Percentiles rank a stretch among this genome's conserved stretches.
These are phyloP conservation scores for Penicillium sp. DNA, from an alignment of 2,329 filamentous ascomycete genomes.

Conservation along the genomic window DNA sequence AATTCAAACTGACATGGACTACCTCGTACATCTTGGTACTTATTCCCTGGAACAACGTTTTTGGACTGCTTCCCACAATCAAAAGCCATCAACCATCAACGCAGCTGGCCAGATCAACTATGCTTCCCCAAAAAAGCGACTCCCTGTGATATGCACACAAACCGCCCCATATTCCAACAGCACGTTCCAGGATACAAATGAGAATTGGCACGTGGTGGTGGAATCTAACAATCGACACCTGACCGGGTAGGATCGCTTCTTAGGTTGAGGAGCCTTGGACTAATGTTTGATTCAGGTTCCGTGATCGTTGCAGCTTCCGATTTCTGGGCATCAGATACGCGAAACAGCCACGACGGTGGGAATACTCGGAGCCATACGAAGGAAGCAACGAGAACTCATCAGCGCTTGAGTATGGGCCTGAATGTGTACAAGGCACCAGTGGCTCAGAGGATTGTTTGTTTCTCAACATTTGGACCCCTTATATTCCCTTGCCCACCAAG, in stretches of 20 bases:
- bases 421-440: conserved; percentile 46
- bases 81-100: conserved; percentile 12
- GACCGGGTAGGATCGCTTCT: conserved; percentile 13
- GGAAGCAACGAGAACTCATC: conserved; percentile 48
- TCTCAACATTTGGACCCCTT: conserved; percentile 46
- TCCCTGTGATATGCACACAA: conserved; percentile 22
- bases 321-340: conserved; percentile 53
- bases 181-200: conserved; percentile 11
- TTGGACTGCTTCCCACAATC: conserved; percentile 13
- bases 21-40: conserved; percentile 15
- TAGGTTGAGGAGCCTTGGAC: not conserved
- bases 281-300: conserved; percentile 37
- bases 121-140: conserved; percentile 5
- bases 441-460: conserved; percentile 53
- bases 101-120: conserved; percentile 10
- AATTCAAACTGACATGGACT: conserved; percentile 14
- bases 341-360: conserved; percentile 43
- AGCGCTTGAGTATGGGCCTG: conserved; percentile 37
- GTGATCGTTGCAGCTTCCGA: conserved; percentile 56
- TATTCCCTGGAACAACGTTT: conserved; percentile 9
- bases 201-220: conserved; percentile 18
- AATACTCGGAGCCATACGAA: conserved; percentile 52
- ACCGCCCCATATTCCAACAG: conserved; percentile 18
- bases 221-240: conserved; percentile 19
- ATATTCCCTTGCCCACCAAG: conserved; percentile 36